Base-by-base conservation (phyloP, 176 grass and related monocot genomes). In the Eragrostis nindensis region DNA sequence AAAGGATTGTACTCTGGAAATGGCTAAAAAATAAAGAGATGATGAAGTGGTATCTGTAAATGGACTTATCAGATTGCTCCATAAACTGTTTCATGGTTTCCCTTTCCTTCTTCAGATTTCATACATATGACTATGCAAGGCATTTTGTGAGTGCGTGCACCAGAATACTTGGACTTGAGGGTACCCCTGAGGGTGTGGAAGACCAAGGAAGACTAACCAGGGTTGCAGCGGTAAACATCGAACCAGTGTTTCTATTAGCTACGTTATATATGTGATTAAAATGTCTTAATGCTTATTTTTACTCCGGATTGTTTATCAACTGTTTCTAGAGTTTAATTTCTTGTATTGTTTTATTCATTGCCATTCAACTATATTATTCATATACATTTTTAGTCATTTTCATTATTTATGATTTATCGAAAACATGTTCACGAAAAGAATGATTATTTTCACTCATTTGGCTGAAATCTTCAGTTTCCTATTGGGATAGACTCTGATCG, bases 401-500 rank as follows among this genome's bases (percentile, higher is more conserved):
- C 16, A 81, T 85, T 49, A 59, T 66, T 81, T 89, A 17, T 76
- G 47, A 57, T 48, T 55, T 86, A 61, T 50, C 14, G 66, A 41
- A 73, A 77, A 66, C n/a, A 43, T 78, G 13, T 77, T 60, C 78
- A 18, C 67, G 8, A 78, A 86, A 53, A 77, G 56, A 82, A 66
- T 68, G 68, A 73, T 86, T 82, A 19, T 86, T 78, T 86, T 78
- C 73, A 74, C 84, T 92, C 71, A 81, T 49, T 76, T 78, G 68
- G 77, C 85, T 85, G 74, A 86, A 88, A 92, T 93, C 79, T 85
- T 84, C 89, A 99, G 97, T 99, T 99, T 99, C 97, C 97, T 88
- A 99, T 99, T 81, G 97, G 97, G 85, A 99, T 99, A 90, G 97
- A 99, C 89, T 95, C 93, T 68, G 97, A 99, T 25, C 84, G 97